A percentile compares a stretch with the other conserved stretches of the same genome.
phyloP scores from a whole-genome alignment of 2,329 filamentous ascomycete genomes.

The Colletotrichum liriopes region DNA sequence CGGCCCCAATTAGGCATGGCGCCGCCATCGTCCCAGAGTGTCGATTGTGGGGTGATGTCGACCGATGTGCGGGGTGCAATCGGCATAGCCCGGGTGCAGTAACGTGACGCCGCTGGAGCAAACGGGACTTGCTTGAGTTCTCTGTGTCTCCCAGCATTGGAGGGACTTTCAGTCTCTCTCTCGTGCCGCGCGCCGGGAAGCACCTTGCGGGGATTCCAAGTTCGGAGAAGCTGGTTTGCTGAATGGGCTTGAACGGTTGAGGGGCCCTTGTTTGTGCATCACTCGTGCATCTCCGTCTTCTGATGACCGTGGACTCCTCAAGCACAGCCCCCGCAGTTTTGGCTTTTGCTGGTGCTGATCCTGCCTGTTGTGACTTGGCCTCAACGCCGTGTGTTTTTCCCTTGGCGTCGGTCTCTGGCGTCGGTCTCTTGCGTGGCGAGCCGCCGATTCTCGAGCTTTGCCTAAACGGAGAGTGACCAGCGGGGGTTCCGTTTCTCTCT shows the following conservation, averaged over 20 bases:
- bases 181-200: not conserved
- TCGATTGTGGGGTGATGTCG: conserved; percentile 43
- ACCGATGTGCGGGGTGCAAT: conserved; percentile 40
- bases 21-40: conserved; percentile 40
- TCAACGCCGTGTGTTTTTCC: not conserved
- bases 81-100: conserved; percentile 41
- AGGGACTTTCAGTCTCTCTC: not conserved
- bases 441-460: not conserved
- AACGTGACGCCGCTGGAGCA: conserved; percentile 27
- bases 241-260: conserved; percentile 4
- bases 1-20: conserved; percentile 38
- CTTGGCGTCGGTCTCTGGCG: conserved; percentile 1
- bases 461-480: not conserved
- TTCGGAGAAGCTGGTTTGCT: not conserved
- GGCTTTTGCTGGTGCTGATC: not conserved
- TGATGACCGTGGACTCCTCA: conserved; percentile 18
- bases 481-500: conserved; percentile 30
- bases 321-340: conserved; percentile 28
- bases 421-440: conserved; percentile 25
- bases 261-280: conserved; percentile 25
- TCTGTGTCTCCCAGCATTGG: not conserved
- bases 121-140: conserved; percentile 11
- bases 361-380: not conserved
- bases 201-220: not conserved
- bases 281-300: conserved; percentile 12